phyloP scores from a whole-genome alignment of 495 filamentous ascomycete genomes.

The Staphylotrichum longicolle region DNA sequence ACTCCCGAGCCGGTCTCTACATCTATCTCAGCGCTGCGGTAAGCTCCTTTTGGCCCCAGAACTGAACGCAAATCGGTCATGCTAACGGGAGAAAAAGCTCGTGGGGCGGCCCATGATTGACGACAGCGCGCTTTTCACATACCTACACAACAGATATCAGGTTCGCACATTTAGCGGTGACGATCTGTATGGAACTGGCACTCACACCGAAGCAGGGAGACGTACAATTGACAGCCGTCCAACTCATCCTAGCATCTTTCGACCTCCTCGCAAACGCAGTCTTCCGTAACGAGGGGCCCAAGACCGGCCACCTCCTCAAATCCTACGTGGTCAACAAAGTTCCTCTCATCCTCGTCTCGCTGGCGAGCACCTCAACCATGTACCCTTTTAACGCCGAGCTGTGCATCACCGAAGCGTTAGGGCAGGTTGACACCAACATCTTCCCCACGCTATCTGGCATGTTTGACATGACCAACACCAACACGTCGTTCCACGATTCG shows the following conservation, averaged over 20 bases:
- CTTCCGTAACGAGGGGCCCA: conserved; percentile 69
- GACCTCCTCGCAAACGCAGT: conserved; percentile 85
- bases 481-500: conserved; percentile 71
- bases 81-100: conserved; percentile 56
- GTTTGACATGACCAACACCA: conserved; percentile 70
- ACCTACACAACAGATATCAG: conserved; percentile 76
- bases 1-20: conserved; percentile 86
- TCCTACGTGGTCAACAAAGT: conserved; percentile 94
- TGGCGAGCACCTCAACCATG: conserved; percentile 48
- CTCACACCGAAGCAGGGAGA: conserved; percentile 72
- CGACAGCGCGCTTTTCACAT: conserved; percentile 71
- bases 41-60: conserved; percentile 25
- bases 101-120: conserved; percentile 79
- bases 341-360: conserved; percentile 68
- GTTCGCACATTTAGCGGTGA: conserved; percentile 5
- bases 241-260: conserved; percentile 83
- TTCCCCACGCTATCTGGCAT: conserved; percentile 78
- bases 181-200: too few relatives aligned
- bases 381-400: conserved; percentile 70
- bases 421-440: conserved; percentile 70
- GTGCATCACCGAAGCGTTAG: conserved; percentile 77
- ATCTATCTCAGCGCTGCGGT: conserved; percentile 88
- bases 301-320: conserved; percentile 73
- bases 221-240: conserved; percentile 67
- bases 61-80: neutral